Base-by-base conservation (phyloP, 23 red algal genomes). In the Gracilaria gracilis region DNA sequence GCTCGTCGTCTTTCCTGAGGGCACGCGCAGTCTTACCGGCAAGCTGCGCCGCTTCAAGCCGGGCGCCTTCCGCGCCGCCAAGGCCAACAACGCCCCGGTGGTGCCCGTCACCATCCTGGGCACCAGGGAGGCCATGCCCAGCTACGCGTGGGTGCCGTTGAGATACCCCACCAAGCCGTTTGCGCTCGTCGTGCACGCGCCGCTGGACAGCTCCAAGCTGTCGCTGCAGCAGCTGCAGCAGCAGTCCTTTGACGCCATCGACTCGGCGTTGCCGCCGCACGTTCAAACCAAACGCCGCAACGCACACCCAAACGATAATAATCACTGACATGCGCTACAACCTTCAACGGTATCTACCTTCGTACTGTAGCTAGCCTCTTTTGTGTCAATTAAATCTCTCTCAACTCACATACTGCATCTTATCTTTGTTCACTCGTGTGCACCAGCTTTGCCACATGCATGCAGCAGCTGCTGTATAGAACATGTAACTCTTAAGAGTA, bases 1-100 rank as follows among this genome's bases (percentile, higher is more conserved):
- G 33, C 67, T 99, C 37, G 93, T 96, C 15, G 77, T 99, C 0
- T 99, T 94, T 59, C 97, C 97, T 9, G 97, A 99, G 87, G 97
- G 97, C 23, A 99, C 97, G 19, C 94, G 97, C 75, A 89, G 84
- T 61, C 39, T 40, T 23, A 67, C 69, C 72, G 81, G 97, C 42
- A 87, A 82, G 28, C 23, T 99, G 24, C 78, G 91, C 50, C 69
- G 74, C 13, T 99, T 99, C 79, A 79, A 88, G 84, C 24, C 81
- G 16, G 93, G 97, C 28, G 91, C 94, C 15, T 99, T 99, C 80
- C 89, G 91, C 61, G 97, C 94, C 25, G 97, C 97, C 2, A 93
- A 93, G 59, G 48, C 85, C 49, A 77, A 82, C 20, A 76, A 81
- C 32, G 97, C 87, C 19, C 84, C 86, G 4, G 84, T 99, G 28